Evolutionary conservation across 306 rosid genomes (phyloP), one percentile per base, ranked within the genome.

Genomic region (Benincasa hispida): DNA sequence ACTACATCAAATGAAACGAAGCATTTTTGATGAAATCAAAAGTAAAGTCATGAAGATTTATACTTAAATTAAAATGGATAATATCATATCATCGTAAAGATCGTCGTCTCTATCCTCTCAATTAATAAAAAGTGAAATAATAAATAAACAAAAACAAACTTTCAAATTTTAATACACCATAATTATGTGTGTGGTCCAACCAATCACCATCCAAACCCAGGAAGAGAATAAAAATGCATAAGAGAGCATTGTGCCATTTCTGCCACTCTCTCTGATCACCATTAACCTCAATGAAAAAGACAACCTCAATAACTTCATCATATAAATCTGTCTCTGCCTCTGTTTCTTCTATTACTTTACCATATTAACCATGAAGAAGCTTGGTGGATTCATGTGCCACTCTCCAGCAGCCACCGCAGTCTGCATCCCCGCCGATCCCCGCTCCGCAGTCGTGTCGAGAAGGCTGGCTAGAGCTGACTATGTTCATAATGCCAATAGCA

Each of bases 331-430:
- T 27, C 37, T 59, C n/a, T 39, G 2, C 42, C 41, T 32, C 35
- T 4, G 0, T 30, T 63, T 15, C 25, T 63, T 35, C 72, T 9
- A 18, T 2, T 32, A 18, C 27, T 35, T 10, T 27, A 65, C 27
- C 28, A 19, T 48, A 45, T 55, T 24, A 19, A 58, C 50, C 69
- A 58, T 41, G 78, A 59, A 48, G 81, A 87, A 59, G 58, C 83
- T 85, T 81, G 80, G 81, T 73, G 96, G 92, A 1, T 91, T 93
- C 83, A 91, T 84, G 97, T 93, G 98, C 81, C 95, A 83, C 17
- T 88, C 92, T 55, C 80, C 77, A 27, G 88, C 89, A 4, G 83
- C 98, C 77, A 89, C 97, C 6, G 91, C 95, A 3, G 91, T 89
- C 39, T 93, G 98, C 84, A 81, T 89, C 87, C 77, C 85, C 1